Conservation (phyloP, 192 early-diverging fungal genomes). For the Coemansia sp. region DNA sequence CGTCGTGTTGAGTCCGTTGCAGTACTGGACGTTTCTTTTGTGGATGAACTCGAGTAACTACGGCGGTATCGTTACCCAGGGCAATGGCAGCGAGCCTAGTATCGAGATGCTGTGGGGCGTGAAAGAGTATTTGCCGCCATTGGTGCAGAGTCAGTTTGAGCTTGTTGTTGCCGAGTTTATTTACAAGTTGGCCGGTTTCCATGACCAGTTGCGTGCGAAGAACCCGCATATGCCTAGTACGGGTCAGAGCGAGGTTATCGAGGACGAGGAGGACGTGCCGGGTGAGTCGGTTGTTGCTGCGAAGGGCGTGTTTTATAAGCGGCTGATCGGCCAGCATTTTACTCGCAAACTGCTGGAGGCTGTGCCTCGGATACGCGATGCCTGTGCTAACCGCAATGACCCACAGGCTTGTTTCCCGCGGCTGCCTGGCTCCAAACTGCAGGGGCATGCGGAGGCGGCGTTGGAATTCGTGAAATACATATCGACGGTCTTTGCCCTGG, state of each 20-base stretch:
- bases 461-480: slow-evolving; percentile 86
- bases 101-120: slow-evolving; percentile 91
- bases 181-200: slow-evolving; percentile 61
- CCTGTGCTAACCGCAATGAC: slow-evolving; percentile 32
- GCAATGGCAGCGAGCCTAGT: slow-evolving; percentile 29
- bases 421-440: slow-evolving; percentile 63
- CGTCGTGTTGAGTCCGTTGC: slow-evolving; percentile 67
- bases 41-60: slow-evolving; percentile 96
- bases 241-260: slow-evolving; percentile 39
- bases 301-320: slow-evolving; percentile 52
- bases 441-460: slow-evolving; percentile 62
- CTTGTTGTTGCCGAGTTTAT: slow-evolving; percentile 74
- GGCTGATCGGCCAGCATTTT: slow-evolving; percentile 60
- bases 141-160: slow-evolving; percentile 72
- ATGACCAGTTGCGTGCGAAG: slow-evolving; percentile 41
- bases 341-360: slow-evolving; percentile 67
- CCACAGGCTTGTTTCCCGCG: slow-evolving; percentile 61
- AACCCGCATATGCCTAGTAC: slow-evolving; percentile 28
- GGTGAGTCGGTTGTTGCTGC: slow-evolving; percentile 11
- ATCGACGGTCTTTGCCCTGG: slow-evolving; percentile 76
- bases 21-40: slow-evolving; percentile 79
- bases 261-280: slow-evolving; percentile 8
- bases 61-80: slow-evolving; percentile 57
- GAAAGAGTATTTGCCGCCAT: slow-evolving; percentile 80
- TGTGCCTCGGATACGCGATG: slow-evolving; percentile 64